Evolutionary conservation across 2,329 filamentous ascomycete species (phyloP).

Genomic region (Bipolaris sorokiniana): DNA sequence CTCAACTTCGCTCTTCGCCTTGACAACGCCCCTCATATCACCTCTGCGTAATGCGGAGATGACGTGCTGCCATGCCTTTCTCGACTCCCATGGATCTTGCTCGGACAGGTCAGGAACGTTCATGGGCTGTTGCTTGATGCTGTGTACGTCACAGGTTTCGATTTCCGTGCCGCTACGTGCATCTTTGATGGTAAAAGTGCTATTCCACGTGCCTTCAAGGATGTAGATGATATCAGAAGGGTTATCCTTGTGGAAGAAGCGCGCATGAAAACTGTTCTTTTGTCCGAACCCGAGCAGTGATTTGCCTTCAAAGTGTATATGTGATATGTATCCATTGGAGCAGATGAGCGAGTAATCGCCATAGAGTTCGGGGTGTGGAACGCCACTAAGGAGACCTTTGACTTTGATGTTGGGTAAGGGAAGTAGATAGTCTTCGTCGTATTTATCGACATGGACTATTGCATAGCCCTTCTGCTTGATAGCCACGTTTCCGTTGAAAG

Average conservation of each 20-base stretch:
- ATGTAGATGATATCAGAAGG: constrained; percentile 46
- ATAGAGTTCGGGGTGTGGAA: constrained; percentile 53
- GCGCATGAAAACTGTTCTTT: constrained; percentile 52
- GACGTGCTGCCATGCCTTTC: constrained; percentile 53
- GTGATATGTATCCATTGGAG: constrained; percentile 51
- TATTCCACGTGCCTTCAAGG: constrained; percentile 53
- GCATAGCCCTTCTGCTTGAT: constrained; percentile 57
- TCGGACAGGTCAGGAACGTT: constrained; percentile 39
- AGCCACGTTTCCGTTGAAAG: constrained; percentile 53
- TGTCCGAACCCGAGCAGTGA: constrained; percentile 48
- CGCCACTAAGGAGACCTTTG: constrained; percentile 53
- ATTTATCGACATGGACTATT: constrained; percentile 52
- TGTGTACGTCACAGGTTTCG: constrained; percentile 46
- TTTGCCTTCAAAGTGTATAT: constrained; percentile 55
- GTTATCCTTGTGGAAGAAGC: constrained; percentile 45
- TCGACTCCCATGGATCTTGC: constrained; percentile 55
- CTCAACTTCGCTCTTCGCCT: constrained; percentile 43
- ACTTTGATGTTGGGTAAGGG: constrained; percentile 55
- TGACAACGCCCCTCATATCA: constrained; percentile 49
- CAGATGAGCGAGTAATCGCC: constrained; percentile 52
- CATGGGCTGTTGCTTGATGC: constrained; percentile 27
- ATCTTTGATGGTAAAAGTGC: constrained; percentile 48
- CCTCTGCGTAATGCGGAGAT: constrained; percentile 48
- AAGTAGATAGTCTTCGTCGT: constrained; percentile 54
- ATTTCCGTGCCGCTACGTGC: constrained; percentile 40